Evolutionary conservation across 805 yeast species (phyloP).

Genomic region (Clavispora fructus): DNA sequence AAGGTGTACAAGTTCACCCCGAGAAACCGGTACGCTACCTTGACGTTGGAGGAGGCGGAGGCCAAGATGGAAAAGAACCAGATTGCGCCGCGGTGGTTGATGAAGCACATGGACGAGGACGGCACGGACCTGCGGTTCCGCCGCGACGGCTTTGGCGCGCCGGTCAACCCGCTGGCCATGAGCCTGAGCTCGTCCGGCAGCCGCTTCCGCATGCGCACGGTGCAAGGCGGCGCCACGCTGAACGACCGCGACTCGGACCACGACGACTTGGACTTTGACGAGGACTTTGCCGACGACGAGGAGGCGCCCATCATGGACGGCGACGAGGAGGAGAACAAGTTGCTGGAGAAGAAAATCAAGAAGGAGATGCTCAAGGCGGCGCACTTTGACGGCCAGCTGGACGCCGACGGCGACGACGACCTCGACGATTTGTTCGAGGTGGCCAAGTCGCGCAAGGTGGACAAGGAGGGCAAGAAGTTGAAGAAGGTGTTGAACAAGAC

Average conservation of each 20-base stretch:
- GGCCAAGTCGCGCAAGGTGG: constrained; percentile 59
- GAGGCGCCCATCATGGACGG: constrained; percentile 98
- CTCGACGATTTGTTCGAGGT: constrained; percentile 69
- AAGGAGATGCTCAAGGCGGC: constrained; percentile 81
- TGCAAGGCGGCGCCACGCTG: constrained; percentile 38
- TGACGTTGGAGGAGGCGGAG: constrained; percentile 95
- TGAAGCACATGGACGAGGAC: constrained; percentile 72
- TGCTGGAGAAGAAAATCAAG: constrained; percentile 78
- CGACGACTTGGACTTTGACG: constrained; percentile 91
- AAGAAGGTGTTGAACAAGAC: constrained; percentile 78
- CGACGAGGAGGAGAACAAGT: constrained; percentile 89
- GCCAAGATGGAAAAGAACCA: constrained; percentile 80
- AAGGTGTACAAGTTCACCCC: constrained; percentile 92
- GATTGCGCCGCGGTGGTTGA: constrained; percentile 87
- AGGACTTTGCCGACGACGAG: constrained; percentile 97
- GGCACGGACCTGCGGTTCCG: constrained; percentile 43
- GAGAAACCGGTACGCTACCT: constrained; percentile 86
- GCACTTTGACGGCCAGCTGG: constrained; percentile 62
- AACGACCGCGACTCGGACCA: constrained; percentile 67
- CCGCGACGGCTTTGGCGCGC: constrained; percentile 16
- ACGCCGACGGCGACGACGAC: constrained; percentile 46
- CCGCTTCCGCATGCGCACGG: constrained; percentile 32
- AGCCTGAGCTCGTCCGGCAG: constrained; percentile 2
- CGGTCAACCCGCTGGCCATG: constrained; percentile 1
- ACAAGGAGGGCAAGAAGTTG: constrained; percentile 84